Evolutionary conservation across 202 grass and related monocot genomes (phyloP), one percentile per base, ranked within the genome.

Genomic region (Miscanthus sacchariflorus): DNA sequence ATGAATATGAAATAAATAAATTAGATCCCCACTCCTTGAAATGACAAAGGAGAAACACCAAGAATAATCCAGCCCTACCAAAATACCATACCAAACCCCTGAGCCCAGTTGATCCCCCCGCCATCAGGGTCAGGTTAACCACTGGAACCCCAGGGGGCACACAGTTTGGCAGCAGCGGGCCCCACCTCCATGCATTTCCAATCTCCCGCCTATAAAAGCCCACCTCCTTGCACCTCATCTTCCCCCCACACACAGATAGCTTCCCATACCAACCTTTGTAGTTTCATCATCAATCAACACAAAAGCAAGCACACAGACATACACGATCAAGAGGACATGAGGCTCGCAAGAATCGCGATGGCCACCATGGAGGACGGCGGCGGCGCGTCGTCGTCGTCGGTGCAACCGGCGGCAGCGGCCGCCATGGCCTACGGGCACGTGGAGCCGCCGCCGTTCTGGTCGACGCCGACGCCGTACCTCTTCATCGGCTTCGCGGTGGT

Each of bases 391-490:
- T 21, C 76, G 71, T 71, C 88, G 75, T 33, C 76, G 81, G 33
- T 36, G 27, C 49, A 39, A 14, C 15, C 27, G 4, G 4, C n/a
- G 11, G 10, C n/a, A 1, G 61, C 24, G 4, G 12, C 25, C 27
- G 5, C 12, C 27, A 33, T 4, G 33, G 61, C 13, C 8, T 45
- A 36, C 33, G 54, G 79, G 23, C 75, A 10, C 33, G 59, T n/a
- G 3, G 19, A 81, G 82, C 83, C 58, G 48, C 90, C 83, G 39
- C 87, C 87, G 79, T 92, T 92, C 74, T 92, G 90, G 90, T 86
- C 87, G 11, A 92, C 90, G 27, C 90, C 90, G 39, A 89, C 87
- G 58, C 90, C 90, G 28, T 92, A 92, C 83, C 90, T 92, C 28
- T 92, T 92, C 74, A 89, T 92, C 44, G 83, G 90, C 3, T 92